A percentile compares a stretch with the other conserved stretches of the same genome.
Evolutionary conservation across 1,284 basidiomycete genomes (phyloP).

Genomic region (Bjerkandera adusta): DNA sequence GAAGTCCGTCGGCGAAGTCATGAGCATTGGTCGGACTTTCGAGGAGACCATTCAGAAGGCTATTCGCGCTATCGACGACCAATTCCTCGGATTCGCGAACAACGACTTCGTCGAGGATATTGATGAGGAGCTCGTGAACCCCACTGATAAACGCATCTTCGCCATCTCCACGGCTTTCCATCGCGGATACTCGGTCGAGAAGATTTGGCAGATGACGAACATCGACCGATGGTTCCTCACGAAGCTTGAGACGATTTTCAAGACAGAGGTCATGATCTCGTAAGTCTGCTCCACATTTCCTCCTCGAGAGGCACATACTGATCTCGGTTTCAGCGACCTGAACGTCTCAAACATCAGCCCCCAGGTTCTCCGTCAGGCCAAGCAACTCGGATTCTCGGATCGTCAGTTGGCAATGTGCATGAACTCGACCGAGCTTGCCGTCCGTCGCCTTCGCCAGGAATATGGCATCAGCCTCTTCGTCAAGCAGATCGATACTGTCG

Average conservation of each 20-base stretch:
- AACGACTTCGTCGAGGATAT: conserved; percentile 84
- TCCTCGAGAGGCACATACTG: neutral
- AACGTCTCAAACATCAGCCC: conserved; percentile 69
- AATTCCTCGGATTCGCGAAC: conserved; percentile 91
- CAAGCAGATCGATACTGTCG: conserved; percentile 99
- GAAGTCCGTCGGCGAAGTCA: conserved; percentile 99
- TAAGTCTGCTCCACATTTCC: conserved; percentile 38
- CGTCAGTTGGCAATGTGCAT: conserved; percentile 82
- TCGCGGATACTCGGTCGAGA: conserved; percentile 90
- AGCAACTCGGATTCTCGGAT: conserved; percentile 97
- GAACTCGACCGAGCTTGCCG: conserved; percentile 86
- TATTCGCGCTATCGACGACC: conserved; percentile 94
- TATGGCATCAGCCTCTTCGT: conserved; percentile 85
- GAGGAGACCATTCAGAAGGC: conserved; percentile 99
- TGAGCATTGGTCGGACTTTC: conserved; percentile 98
- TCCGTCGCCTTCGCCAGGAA: conserved; percentile 87
- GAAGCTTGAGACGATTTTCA: conserved; percentile 80
- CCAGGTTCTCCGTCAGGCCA: conserved; percentile 77
- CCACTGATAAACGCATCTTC: conserved; percentile 91
- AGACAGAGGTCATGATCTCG: conserved; percentile 77
- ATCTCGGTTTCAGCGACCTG: conserved; percentile 45
- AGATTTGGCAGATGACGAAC: conserved; percentile 95
- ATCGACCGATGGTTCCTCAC: conserved; percentile 99
- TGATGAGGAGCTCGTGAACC: conserved; percentile 84
- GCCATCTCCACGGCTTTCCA: conserved; percentile 89